Percentiles rank a stretch among this genome's conserved stretches.
These are phyloP conservation scores for Talaromyces sp. DNA, from an alignment of 2,329 filamentous ascomycete species.

Conservation along the genomic window DNA sequence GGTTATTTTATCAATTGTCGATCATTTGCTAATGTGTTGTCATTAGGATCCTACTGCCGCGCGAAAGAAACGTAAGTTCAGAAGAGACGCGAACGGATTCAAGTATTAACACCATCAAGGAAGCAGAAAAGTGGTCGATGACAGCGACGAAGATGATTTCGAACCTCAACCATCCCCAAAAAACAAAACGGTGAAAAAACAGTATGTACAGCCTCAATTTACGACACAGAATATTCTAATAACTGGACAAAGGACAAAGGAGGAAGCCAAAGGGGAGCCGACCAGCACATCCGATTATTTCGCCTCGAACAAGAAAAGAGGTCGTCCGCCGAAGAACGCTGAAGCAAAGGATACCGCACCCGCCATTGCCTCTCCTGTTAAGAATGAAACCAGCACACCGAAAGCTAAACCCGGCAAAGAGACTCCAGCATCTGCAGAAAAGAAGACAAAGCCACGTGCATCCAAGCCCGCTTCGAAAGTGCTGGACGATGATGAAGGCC, in stretches of 20 bases:
- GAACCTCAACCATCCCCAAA: conserved; percentile 34
- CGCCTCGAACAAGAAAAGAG: conserved; percentile 55
- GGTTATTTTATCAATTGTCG: not conserved
- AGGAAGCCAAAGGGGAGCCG: conserved; percentile 52
- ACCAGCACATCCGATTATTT: conserved; percentile 64
- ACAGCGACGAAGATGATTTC: conserved; percentile 73
- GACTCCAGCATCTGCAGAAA: conserved; percentile 16
- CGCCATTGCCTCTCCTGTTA: conserved; percentile 12
- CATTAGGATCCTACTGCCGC: conserved; percentile 15
- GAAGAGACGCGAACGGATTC: no score
- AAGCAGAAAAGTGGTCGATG: conserved; percentile 69
- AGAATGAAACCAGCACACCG: conserved; percentile 26
- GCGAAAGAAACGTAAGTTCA: conserved; percentile 17
- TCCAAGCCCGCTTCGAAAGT: conserved; percentile 30
- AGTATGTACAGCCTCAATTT: conserved; percentile 42
- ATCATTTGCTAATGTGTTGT: not conserved
- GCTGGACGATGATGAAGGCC: conserved; percentile 65
- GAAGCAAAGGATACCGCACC: conserved; percentile 21
- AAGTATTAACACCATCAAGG: conserved; percentile 26
- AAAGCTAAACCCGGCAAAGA: conserved; percentile 46
- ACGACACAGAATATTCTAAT: conserved; percentile 12
- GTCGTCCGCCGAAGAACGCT: conserved; percentile 40
- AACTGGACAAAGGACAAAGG: conserved; percentile 41
- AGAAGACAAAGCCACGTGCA: conserved; percentile 17
- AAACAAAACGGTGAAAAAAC: conserved; percentile 41